Percentiles rank a stretch among this genome's conserved stretches.
Evolutionary conservation across 345 rosid genomes (phyloP).

Genomic region (Gossypium mustelinum): DNA sequence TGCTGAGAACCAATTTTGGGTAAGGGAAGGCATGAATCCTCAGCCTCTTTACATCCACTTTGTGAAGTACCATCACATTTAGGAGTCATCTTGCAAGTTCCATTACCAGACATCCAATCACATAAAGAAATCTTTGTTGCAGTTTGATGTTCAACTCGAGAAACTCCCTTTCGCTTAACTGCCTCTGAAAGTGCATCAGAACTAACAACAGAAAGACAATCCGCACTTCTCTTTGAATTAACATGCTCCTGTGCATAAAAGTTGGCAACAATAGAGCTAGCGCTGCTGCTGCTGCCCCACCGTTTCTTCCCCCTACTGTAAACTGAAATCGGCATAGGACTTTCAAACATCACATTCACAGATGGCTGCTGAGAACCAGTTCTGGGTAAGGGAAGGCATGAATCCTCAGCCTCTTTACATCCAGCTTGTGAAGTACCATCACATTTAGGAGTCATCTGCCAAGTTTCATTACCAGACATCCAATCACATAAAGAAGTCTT

Average conservation of each 20-base stretch:
- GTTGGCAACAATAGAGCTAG: constrained; percentile 12
- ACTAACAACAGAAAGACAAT: constrained; percentile 40
- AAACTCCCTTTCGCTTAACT: constrained; percentile 24
- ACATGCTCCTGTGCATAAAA: constrained; percentile 26
- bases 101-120: constrained; percentile 25
- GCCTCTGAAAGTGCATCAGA: constrained; percentile 37
- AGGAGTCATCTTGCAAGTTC: too few relatives aligned
- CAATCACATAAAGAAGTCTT: constrained; percentile 28
- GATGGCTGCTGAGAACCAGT: constrained; percentile 38
- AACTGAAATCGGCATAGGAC: constrained; percentile 38
- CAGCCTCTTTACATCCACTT: constrained; percentile 33
- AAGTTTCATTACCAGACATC: constrained; percentile 32
- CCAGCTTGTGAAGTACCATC: constrained; percentile 30
- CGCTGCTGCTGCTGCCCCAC: constrained; percentile 15
- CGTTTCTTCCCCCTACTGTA: constrained; percentile 54
- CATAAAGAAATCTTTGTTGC: constrained; percentile 23
- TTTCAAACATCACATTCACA: constrained; percentile 36
- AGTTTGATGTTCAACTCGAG: constrained; percentile 21
- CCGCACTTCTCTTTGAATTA: constrained; percentile 35
- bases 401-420: constrained; percentile 33
- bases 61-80: constrained; percentile 26
- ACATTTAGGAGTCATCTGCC: constrained; percentile 53
- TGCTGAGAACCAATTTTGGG: constrained; percentile 32
- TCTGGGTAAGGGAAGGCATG: constrained; percentile 28
- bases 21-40: constrained; percentile 29